These are phyloP conservation scores for Massariosphaeria phaeospora DNA, from an alignment of 495 filamentous ascomycete genomes.

Conservation along the genomic window DNA sequence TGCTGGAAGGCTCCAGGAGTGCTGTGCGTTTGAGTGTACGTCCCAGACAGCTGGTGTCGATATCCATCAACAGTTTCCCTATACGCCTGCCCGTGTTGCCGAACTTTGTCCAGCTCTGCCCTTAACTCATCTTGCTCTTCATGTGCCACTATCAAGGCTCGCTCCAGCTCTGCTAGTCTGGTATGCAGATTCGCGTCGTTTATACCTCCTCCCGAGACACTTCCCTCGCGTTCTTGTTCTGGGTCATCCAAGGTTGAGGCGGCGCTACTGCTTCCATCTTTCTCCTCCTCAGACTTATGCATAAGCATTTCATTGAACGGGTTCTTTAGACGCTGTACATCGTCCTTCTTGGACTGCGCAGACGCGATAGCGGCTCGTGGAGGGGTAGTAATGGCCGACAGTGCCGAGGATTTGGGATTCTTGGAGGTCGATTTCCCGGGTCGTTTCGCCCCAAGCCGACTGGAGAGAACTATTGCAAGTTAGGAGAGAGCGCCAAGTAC, in stretches of 20 bases:
- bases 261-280: slow-evolving; percentile 3
- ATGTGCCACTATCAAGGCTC: slow-evolving; percentile 16
- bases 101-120: slow-evolving; percentile 24
- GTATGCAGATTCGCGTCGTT: no score
- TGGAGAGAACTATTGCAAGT: slow-evolving; percentile 19
- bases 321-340: slow-evolving; percentile 27
- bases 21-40: no score
- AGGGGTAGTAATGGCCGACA: slow-evolving; percentile 17
- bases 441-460: slow-evolving; percentile 27
- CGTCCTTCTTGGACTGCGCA: slow-evolving; percentile 27
- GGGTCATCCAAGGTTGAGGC: slow-evolving; percentile 7
- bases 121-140: slow-evolving; percentile 23
- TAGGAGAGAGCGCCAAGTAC: neutral
- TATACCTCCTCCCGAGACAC: no score
- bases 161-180: slow-evolving; percentile 27
- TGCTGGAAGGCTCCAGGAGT: no score
- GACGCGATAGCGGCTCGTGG: slow-evolving; percentile 25
- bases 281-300: slow-evolving; percentile 7
- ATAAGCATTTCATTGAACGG: slow-evolving; percentile 28
- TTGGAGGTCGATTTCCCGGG: slow-evolving; percentile 8
- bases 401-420: slow-evolving; percentile 14
- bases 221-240: neutral
- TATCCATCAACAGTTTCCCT: slow-evolving; percentile 24
- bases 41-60: slow-evolving; percentile 10
- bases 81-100: slow-evolving; percentile 12